A percentile compares a stretch with the other conserved stretches of the same genome.
phyloP scores from a whole-genome alignment of 2,329 filamentous ascomycete species.

The Bretziella fagacearum region DNA sequence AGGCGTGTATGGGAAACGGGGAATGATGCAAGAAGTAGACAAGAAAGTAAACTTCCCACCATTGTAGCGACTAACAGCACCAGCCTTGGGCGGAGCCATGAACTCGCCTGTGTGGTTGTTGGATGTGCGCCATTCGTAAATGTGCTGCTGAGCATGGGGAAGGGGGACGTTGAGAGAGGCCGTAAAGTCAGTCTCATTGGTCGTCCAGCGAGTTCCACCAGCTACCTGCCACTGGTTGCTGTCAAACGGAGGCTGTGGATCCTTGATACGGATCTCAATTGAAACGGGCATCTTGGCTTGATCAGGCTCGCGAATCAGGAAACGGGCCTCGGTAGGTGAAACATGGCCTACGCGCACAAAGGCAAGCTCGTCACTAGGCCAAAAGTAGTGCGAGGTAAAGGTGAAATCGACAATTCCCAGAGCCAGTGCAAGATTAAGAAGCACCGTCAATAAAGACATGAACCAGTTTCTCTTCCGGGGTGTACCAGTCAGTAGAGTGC shows the following conservation, averaged over 20 bases:
- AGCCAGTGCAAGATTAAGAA: conserved; percentile 55
- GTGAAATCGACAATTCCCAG: conserved; percentile 60
- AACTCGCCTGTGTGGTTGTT: conserved; percentile 79
- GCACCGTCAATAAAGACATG: conserved; percentile 49
- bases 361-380: conserved; percentile 58
- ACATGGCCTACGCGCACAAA: conserved; percentile 82
- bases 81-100: conserved; percentile 54
- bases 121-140: conserved; percentile 71
- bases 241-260: conserved; percentile 34
- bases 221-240: conserved; percentile 47
- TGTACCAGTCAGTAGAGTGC: conserved; percentile 56
- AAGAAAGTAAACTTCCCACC: conserved; percentile 73
- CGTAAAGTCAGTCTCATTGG: conserved; percentile 70
- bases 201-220: conserved; percentile 47
- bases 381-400: conserved; percentile 51
- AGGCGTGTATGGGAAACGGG: conserved; percentile 75
- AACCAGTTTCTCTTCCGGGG: conserved; percentile 54
- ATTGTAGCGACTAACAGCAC: conserved; percentile 40
- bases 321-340: conserved; percentile 58
- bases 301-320: conserved; percentile 75
- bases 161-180: conserved; percentile 48
- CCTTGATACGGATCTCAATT: conserved; percentile 45
- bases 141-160: conserved; percentile 47
- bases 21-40: conserved; percentile 75
- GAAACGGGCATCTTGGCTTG: conserved; percentile 56